phyloP scores from a whole-genome alignment of 768 basidiomycete genomes.

The Calocybe gangraenosa region DNA sequence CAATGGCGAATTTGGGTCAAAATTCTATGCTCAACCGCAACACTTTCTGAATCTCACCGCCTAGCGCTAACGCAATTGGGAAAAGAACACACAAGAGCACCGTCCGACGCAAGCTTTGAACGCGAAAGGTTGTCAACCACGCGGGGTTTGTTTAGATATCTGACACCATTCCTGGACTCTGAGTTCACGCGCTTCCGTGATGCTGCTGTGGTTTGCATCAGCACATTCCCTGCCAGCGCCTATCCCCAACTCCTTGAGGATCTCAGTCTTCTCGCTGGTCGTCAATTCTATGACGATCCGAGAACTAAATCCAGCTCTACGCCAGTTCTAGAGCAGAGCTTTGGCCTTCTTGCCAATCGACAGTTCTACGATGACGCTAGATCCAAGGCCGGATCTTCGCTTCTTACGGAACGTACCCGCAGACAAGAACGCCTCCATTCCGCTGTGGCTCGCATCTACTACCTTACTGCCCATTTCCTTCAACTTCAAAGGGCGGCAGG shows the following conservation, averaged over 20 bases:
- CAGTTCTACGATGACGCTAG: conserved; percentile 65
- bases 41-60: conserved; percentile 55
- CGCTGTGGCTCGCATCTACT: conserved; percentile 85
- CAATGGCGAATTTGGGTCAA: conserved; percentile 88
- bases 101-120: conserved; percentile 73
- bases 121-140: conserved; percentile 81
- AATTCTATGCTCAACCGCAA: conserved; percentile 78
- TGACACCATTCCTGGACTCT: conserved; percentile 84
- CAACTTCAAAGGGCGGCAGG: conserved; percentile 65
- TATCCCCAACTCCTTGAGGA: conserved; percentile 85
- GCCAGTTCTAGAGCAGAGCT: conserved; percentile 31
- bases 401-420: conserved; percentile 52
- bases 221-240: conserved; percentile 72
- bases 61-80: conserved; percentile 50
- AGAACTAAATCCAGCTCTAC: conserved; percentile 38
- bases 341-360: conserved; percentile 38
- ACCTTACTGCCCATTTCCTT: conserved; percentile 74
- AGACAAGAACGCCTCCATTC: conserved; percentile 79
- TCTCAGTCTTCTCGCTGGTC: conserved; percentile 71
- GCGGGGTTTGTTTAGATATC: conserved; percentile 76
- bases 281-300: conserved; percentile 81
- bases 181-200: conserved; percentile 83
- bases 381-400: conserved; percentile 40
- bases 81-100: conserved; percentile 65
- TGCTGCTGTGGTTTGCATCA: conserved; percentile 84